Percentiles rank a stretch among this genome's conserved stretches.
These are phyloP conservation scores for Trichosanthes truncata DNA, from an alignment of 306 rosid species.

Conservation along the genomic window DNA sequence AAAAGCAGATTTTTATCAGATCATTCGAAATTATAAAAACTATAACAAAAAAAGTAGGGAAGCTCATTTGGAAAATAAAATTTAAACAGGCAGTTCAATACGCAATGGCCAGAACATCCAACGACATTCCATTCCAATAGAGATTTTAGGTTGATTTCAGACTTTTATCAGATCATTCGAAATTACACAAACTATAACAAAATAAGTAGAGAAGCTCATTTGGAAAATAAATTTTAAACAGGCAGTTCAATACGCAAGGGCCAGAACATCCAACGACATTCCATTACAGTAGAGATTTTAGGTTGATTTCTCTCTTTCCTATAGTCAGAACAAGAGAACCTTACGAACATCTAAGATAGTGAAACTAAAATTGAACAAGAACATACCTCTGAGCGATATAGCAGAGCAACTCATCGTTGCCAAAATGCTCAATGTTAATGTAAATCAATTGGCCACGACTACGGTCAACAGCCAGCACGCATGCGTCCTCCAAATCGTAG, in stretches of 20 bases:
- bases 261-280: not conserved
- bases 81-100: not conserved
- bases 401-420: slow-evolving; percentile 16
- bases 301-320: not conserved
- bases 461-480: slow-evolving; percentile 37
- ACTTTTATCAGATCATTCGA: not conserved
- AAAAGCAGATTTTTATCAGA: not conserved
- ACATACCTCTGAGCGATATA: slow-evolving; percentile 36
- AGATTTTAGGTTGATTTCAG: not conserved
- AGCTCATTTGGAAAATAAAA: not conserved
- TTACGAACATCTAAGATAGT: not conserved
- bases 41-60: not conserved
- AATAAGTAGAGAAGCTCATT: not conserved
- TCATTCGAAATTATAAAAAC: not conserved
- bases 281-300: not conserved
- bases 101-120: not conserved
- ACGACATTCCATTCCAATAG: not conserved
- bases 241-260: not conserved
- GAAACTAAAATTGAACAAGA: not conserved
- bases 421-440: not conserved
- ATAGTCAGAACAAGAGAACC: not conserved
- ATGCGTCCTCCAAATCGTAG: slow-evolving; percentile 19
- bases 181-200: not conserved
- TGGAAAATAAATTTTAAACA: not conserved
- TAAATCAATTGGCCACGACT: slow-evolving; percentile 37